Conservation (phyloP, 208 protist species). For the Trypanosoma mega region DNA sequence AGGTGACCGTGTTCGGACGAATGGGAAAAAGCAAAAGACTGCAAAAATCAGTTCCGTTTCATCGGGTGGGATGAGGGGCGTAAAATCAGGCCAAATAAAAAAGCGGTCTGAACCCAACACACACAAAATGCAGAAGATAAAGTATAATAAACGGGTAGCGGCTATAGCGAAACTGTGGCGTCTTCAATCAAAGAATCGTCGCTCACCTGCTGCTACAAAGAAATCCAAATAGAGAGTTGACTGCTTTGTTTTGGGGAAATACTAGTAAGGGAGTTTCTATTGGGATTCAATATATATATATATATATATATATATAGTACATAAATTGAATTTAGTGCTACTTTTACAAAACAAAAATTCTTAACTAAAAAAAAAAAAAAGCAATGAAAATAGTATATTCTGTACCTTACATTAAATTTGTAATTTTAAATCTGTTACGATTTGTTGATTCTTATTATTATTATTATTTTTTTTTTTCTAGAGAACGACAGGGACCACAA, state of each 20-base stretch:
- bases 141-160: slow-evolving; percentile 86
- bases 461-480: too few relatives aligned
- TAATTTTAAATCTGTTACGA: background rate
- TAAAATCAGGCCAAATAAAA: background rate
- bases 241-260: too few relatives aligned
- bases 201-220: background rate
- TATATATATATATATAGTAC: slow-evolving; percentile 12
- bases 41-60: too few relatives aligned
- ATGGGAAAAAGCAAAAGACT: too few relatives aligned
- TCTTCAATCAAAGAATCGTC: slow-evolving; percentile 29
- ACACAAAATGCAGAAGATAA: slow-evolving; percentile 57
- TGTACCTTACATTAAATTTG: background rate
- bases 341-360: background rate
- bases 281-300: too few relatives aligned
- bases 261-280: too few relatives aligned
- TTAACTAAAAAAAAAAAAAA: slow-evolving; percentile 1
- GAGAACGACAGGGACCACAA: too few relatives aligned
- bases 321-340: background rate
- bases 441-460: too few relatives aligned
- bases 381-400: background rate
- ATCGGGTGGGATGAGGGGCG: background rate
- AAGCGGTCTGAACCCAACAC: slow-evolving; percentile 26
- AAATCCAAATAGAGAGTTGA: slow-evolving; percentile 14
- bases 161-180: slow-evolving; percentile 83
- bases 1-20: too few relatives aligned